phyloP scores from a whole-genome alignment of 306 rosid genomes.

The Styphnolobium japonicum region DNA sequence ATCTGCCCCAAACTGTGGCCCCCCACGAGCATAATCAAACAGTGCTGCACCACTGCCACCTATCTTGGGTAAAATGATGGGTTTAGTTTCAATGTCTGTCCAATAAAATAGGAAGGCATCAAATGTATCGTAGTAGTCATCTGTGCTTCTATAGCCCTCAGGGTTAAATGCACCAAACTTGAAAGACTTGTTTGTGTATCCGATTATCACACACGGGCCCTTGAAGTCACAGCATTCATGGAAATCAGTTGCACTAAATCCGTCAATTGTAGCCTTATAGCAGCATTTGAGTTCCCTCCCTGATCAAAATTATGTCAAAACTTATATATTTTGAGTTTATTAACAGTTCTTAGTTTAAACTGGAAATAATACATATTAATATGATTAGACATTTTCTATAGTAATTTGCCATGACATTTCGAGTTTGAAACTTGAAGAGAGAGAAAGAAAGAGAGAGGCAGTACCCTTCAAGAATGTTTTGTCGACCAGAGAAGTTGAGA shows the following conservation, averaged over 20 bases:
- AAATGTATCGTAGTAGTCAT: slow-evolving; percentile 81
- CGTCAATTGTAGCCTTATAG: slow-evolving; percentile 76
- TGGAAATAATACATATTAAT: neutral
- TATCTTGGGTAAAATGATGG: slow-evolving; percentile 41
- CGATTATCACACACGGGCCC: slow-evolving; percentile 88
- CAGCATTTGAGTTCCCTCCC: slow-evolving; percentile 90
- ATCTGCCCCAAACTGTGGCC: slow-evolving; percentile 86
- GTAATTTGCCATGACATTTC: neutral
- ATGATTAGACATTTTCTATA: neutral
- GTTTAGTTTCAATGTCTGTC: slow-evolving; percentile 19
- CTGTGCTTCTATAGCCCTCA: slow-evolving; percentile 95
- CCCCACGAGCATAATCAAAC: slow-evolving; percentile 60
- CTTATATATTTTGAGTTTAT: neutral
- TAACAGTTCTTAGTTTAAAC: neutral
- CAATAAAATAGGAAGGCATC: slow-evolving; percentile 78
- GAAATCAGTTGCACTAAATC: slow-evolving; percentile 75
- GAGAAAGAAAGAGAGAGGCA: slow-evolving; percentile 4
- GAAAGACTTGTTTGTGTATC: slow-evolving; percentile 75
- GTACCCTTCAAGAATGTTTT: slow-evolving; percentile 73
- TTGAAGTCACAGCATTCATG: slow-evolving; percentile 82
- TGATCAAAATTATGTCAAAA: slow-evolving; percentile 24
- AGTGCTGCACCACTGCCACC: slow-evolving; percentile 55
- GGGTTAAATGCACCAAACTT: slow-evolving; percentile 96
- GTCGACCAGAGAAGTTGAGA: slow-evolving; percentile 57
- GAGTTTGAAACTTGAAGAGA: slow-evolving; percentile 1